A percentile compares a stretch with the other conserved stretches of the same genome.
Conservation (phyloP, 225 moss, liverwort and hornwort genomes). For the Straminergon stramineum region DNA sequence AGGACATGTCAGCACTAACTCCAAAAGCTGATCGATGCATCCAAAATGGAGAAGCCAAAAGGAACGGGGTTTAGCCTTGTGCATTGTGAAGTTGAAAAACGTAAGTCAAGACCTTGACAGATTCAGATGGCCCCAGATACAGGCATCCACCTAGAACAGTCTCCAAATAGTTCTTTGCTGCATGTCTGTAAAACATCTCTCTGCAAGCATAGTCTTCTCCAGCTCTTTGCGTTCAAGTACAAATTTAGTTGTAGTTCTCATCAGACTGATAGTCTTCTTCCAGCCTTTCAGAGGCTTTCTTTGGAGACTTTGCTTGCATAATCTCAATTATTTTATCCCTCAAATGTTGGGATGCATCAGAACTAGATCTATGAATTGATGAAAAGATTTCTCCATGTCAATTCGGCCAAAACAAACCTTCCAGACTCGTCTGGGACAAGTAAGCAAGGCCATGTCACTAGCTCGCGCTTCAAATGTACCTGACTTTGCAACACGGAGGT, state of each 20-base stretch:
- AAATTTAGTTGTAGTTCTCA: background rate
- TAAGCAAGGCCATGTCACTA: no score
- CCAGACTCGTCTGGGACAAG: no score
- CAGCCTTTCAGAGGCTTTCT: no score
- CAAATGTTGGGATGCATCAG: no score
- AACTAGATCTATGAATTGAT: background rate
- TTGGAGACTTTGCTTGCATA: no score
- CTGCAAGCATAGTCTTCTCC: background rate
- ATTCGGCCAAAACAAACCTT: background rate
- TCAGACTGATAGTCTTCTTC: no score
- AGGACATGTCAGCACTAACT: fast-evolving
- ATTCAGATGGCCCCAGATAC: background rate
- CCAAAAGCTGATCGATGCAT: no score
- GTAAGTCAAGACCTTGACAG: background rate
- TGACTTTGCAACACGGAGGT: no score
- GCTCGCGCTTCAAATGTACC: no score
- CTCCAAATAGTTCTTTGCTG: background rate
- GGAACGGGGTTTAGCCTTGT: background rate
- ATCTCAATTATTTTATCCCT: no score
- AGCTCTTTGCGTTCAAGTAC: background rate
- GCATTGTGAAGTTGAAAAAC: background rate
- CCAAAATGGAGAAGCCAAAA: no score
- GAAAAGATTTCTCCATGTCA: background rate
- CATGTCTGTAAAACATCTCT: no score
- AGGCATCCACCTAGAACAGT: background rate